Evolutionary conservation across 768 basidiomycete species (phyloP).

Genomic region (Daedalea quercina): DNA sequence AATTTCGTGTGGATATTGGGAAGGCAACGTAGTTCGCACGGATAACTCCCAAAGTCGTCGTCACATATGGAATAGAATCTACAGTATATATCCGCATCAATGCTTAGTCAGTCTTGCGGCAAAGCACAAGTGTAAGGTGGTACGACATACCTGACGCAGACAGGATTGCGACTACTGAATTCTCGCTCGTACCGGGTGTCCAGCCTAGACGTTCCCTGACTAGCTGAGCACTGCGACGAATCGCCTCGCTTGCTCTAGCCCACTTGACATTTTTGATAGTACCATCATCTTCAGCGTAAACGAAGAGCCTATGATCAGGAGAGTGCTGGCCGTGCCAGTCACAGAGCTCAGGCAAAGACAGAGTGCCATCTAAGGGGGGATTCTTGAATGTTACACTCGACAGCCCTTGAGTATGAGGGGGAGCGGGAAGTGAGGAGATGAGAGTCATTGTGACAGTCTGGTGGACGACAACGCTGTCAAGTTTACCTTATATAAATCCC

Average conservation of each 20-base stretch:
- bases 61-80: slow-evolving; percentile 22
- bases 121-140: background rate
- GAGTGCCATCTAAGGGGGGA: slow-evolving; percentile 26
- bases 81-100: background rate
- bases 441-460: too few relatives aligned
- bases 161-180: slow-evolving; percentile 22
- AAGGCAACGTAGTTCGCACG: slow-evolving; percentile 20
- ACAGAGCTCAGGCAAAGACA: slow-evolving; percentile 26
- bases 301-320: slow-evolving; percentile 27
- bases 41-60: slow-evolving; percentile 12
- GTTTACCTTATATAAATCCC: too few relatives aligned
- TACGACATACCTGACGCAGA: slow-evolving; percentile 7
- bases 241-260: slow-evolving; percentile 19
- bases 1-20: slow-evolving; percentile 28
- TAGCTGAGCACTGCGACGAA: slow-evolving; percentile 20
- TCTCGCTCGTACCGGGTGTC: slow-evolving; percentile 1
- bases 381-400: slow-evolving; percentile 22
- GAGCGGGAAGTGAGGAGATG: background rate
- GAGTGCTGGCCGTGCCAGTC: slow-evolving; percentile 27
- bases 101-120: background rate
- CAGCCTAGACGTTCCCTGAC: slow-evolving; percentile 7
- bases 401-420: slow-evolving; percentile 16
- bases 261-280: slow-evolving; percentile 15
- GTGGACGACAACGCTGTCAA: too few relatives aligned
- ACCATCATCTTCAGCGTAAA: slow-evolving; percentile 15